Conservation (phyloP, 768 basidiomycete species). For the Saitozyma sp. region DNA sequence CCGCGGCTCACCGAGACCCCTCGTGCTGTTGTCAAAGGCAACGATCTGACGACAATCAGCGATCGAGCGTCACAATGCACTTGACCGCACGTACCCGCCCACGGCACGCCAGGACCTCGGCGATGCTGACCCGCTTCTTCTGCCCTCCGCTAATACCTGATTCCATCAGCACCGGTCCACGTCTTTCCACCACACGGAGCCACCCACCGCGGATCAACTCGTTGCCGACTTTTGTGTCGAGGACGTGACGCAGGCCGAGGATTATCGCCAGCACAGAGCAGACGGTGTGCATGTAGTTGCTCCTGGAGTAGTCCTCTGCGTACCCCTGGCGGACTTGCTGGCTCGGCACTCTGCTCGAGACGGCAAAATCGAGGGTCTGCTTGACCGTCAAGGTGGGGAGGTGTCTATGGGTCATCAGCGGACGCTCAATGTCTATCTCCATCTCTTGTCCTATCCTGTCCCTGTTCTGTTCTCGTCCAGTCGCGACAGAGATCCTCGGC, state of each 20-base stretch:
- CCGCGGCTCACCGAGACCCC: conserved; percentile 30
- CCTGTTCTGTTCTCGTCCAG: too few relatives aligned
- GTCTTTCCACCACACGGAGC: too few relatives aligned
- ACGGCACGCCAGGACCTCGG: conserved; percentile 42
- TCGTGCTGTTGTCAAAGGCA: conserved; percentile 36
- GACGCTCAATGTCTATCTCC: too few relatives aligned
- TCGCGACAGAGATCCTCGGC: too few relatives aligned
- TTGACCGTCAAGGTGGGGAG: conserved; percentile 44
- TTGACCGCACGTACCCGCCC: conserved; percentile 37
- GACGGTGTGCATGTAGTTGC: conserved; percentile 52
- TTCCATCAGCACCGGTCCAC: too few relatives aligned
- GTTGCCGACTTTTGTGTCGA: conserved; percentile 50
- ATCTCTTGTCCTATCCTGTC: too few relatives aligned
- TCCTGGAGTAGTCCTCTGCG: conserved; percentile 36
- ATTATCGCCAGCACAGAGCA: conserved; percentile 28
- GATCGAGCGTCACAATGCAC: too few relatives aligned
- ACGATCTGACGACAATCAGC: too few relatives aligned
- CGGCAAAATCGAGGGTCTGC: conserved; percentile 45
- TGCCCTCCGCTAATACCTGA: conserved; percentile 29
- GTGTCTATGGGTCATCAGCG: conserved; percentile 7
- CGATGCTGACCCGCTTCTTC: conserved; percentile 50
- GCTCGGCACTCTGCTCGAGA: conserved; percentile 29
- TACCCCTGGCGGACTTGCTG: conserved; percentile 20
- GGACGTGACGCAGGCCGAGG: conserved; percentile 45
- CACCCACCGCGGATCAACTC: conserved; percentile 54